phyloP scores from a whole-genome alignment of 2,329 filamentous ascomycete species.

The Trichoderma cornu-damae region DNA sequence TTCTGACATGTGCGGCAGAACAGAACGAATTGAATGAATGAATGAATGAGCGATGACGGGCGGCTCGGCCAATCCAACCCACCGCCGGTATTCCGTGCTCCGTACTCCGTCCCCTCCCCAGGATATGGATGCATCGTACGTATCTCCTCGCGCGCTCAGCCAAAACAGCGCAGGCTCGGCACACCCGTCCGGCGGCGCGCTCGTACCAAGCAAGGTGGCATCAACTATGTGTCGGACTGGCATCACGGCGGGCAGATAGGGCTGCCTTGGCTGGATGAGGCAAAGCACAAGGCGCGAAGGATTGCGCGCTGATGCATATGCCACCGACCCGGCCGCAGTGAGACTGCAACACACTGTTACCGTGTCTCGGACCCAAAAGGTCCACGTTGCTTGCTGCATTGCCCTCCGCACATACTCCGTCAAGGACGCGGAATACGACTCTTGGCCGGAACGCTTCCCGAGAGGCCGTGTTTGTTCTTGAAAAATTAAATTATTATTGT shows the following conservation, averaged over 20 bases:
- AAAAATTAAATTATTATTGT: too few relatives aligned
- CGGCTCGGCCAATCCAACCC: neutral
- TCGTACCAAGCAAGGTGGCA: neutral
- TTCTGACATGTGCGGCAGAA: constrained; percentile 4
- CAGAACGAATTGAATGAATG: too few relatives aligned
- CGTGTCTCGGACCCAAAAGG: too few relatives aligned
- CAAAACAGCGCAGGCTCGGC: neutral
- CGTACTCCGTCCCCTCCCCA: too few relatives aligned
- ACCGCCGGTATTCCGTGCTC: neutral
- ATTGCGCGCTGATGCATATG: neutral
- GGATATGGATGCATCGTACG: neutral
- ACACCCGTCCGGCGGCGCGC: too few relatives aligned
- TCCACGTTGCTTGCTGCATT: too few relatives aligned
- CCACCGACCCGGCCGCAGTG: neutral
- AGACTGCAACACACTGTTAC: too few relatives aligned
- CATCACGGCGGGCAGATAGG: neutral
- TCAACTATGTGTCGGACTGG: neutral
- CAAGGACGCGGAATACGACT: too few relatives aligned
- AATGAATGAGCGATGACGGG: neutral
- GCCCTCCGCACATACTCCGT: too few relatives aligned
- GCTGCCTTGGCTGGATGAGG: neutral
- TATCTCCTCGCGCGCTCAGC: neutral
- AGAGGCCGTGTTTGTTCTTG: too few relatives aligned
- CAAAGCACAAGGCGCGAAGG: neutral
- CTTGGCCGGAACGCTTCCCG: too few relatives aligned